A percentile compares a stretch with the other conserved stretches of the same genome.
These are phyloP conservation scores for Helianthus annuus DNA, from an alignment of 129 eudicot species.

Conservation along the genomic window DNA sequence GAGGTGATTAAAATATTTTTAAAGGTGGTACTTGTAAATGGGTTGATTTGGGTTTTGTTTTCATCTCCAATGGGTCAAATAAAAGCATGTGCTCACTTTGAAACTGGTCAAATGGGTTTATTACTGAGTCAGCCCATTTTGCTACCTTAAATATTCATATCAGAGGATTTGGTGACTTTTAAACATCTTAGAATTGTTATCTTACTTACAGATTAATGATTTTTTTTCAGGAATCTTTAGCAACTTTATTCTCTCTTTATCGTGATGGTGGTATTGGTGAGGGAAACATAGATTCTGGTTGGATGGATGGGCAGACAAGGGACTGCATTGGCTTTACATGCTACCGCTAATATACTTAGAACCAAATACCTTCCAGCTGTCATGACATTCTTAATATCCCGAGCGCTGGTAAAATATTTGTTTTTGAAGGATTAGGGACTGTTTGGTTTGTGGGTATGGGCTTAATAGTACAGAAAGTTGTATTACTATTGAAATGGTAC, in stretches of 20 bases:
- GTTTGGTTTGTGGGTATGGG: background rate
- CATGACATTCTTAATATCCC: conserved; percentile 92
- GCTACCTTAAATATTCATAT: no score
- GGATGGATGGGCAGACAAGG: conserved; percentile 99
- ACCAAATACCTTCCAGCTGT: conserved; percentile 99
- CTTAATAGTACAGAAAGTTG: background rate
- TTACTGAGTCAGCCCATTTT: no score
- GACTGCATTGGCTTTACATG: conserved; percentile 74
- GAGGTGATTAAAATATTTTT: conserved; percentile 48
- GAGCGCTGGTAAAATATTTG: conserved; percentile 75
- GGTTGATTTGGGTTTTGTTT: conserved; percentile 1
- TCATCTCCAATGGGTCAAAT: background rate
- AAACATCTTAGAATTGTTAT: background rate
- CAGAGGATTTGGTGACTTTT: background rate
- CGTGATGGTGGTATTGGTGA: conserved; percentile 73
- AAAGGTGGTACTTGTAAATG: background rate
- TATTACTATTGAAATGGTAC: background rate
- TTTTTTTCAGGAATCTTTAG: conserved; percentile 75
- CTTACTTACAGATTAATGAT: conserved; percentile 22
- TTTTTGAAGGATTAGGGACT: background rate
- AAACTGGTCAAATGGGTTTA: background rate
- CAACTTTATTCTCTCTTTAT: conserved; percentile 87
- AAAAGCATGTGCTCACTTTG: background rate
- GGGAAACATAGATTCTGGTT: conserved; percentile 67
- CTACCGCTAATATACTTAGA: conserved; percentile 91